These are phyloP conservation scores for Coemansia sp. DNA, from an alignment of 192 early-diverging fungal genomes.

Conservation along the genomic window DNA sequence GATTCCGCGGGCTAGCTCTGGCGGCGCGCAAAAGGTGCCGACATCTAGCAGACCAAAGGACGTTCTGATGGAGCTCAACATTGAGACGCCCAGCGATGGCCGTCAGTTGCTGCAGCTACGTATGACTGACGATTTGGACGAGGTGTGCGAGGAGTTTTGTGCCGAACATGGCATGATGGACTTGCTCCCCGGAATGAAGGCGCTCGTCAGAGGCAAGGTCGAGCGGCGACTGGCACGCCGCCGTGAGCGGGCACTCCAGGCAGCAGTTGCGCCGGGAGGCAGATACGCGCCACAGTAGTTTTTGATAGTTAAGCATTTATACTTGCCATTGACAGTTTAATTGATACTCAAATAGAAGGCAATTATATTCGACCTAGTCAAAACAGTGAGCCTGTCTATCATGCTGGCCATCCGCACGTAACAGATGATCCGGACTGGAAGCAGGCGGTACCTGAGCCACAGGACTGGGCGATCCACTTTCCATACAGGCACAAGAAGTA, in stretches of 20 bases:
- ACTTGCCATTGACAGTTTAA: neutral
- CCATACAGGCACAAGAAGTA: constrained; percentile 18
- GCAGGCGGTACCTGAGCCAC: constrained; percentile 20
- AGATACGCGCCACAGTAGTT: neutral
- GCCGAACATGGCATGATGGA: constrained; percentile 35
- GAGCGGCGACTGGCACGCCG: constrained; percentile 46
- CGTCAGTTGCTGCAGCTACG: constrained; percentile 44
- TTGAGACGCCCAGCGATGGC: constrained; percentile 43
- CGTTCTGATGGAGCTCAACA: constrained; percentile 51
- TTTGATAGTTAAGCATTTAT: neutral
- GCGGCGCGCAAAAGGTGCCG: neutral
- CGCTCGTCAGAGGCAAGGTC: constrained; percentile 48
- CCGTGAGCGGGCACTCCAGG: constrained; percentile 43
- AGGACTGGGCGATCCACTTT: constrained; percentile 14
- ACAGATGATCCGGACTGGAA: constrained; percentile 16
- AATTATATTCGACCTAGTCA: neutral
- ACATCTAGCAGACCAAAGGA: constrained; percentile 32
- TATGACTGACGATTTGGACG: constrained; percentile 32
- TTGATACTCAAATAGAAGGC: neutral
- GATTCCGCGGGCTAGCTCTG: constrained; percentile 29
- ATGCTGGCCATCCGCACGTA: constrained; percentile 15
- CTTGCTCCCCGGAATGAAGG: constrained; percentile 44
- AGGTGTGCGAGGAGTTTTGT: constrained; percentile 42
- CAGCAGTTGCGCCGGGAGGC: constrained; percentile 18
- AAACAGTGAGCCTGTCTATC: neutral